Percentiles rank a stretch among this genome's conserved stretches.
phyloP scores from a whole-genome alignment of 163 green algal species.

The Scenedesmus sp. region DNA sequence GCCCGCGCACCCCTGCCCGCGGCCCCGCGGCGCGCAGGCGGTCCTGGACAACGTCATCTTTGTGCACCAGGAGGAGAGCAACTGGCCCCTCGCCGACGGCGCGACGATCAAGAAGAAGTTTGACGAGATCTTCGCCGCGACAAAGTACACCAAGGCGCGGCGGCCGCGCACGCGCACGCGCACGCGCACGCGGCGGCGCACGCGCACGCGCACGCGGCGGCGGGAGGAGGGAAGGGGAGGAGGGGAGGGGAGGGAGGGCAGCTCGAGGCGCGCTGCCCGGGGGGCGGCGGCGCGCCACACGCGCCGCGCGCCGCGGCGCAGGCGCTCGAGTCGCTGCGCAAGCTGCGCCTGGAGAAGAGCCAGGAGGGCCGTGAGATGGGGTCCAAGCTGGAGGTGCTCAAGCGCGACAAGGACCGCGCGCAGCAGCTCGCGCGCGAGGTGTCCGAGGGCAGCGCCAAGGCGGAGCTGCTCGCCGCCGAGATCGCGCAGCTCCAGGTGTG shows the following conservation, averaged over 20 bases:
- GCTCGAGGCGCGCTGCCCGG: too few species aligned
- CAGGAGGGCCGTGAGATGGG: slow-evolving; percentile 31
- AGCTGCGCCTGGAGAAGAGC: slow-evolving; percentile 82
- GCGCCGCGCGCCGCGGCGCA: slow-evolving; percentile 38
- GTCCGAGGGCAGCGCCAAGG: not conserved
- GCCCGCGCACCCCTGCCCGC: too few species aligned
- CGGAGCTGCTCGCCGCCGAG: not conserved
- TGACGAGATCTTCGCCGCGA: slow-evolving; percentile 97
- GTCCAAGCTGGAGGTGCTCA: slow-evolving; percentile 77
- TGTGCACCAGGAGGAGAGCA: slow-evolving; percentile 99
- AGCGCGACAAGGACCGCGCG: slow-evolving; percentile 54
- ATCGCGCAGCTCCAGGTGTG: slow-evolving; percentile 43
- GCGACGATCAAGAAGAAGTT: slow-evolving; percentile 94
- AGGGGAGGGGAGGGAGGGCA: not conserved
- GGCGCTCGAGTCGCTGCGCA: slow-evolving; percentile 89
- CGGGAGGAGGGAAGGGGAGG: slow-evolving; percentile 3
- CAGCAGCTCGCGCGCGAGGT: slow-evolving; percentile 25
- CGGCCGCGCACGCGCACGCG: too few species aligned
- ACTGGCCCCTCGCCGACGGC: slow-evolving; percentile 95
- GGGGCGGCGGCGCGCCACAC: too few species aligned
- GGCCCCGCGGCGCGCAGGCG: slow-evolving; percentile 72
- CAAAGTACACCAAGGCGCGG: slow-evolving; percentile 91
- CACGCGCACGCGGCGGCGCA: too few species aligned
- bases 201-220: too few species aligned
- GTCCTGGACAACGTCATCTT: slow-evolving; percentile 99